Conservation (phyloP, 495 filamentous ascomycete species). For the Neurospora sp. region DNA sequence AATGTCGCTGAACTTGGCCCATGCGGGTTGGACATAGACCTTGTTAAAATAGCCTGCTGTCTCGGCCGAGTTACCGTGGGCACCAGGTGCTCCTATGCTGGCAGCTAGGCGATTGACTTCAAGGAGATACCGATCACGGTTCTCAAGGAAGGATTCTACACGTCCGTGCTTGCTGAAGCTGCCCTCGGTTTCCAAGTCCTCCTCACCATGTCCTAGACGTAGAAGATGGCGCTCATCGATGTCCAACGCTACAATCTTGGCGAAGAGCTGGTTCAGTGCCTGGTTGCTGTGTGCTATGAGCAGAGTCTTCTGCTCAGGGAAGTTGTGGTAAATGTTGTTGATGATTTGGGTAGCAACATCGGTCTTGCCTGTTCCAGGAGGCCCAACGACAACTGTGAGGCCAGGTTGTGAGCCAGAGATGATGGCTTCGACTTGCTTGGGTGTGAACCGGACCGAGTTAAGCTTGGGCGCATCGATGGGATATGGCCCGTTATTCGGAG, state of each 20-base stretch:
- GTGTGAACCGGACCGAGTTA: conserved; percentile 81
- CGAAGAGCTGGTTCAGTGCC: conserved; percentile 96
- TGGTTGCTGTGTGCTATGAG: conserved; percentile 97
- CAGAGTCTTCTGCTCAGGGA: conserved; percentile 81
- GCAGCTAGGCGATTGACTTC: conserved; percentile 83
- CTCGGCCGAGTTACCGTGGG: conserved; percentile 90
- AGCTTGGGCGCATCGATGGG: conserved; percentile 75
- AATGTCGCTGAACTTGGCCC: conserved; percentile 71
- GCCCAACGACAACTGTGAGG: conserved; percentile 87
- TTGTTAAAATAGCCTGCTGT: conserved; percentile 93
- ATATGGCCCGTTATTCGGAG: conserved; percentile 85
- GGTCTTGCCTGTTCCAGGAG: conserved; percentile 95
- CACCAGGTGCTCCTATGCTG: conserved; percentile 75
- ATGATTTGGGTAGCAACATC: conserved; percentile 98
- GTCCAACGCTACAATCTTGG: conserved; percentile 88
- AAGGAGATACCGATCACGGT: conserved; percentile 62
- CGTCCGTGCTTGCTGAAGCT: conserved; percentile 92
- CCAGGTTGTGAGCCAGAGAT: conserved; percentile 90
- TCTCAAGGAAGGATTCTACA: conserved; percentile 92
- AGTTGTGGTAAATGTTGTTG: conserved; percentile 98
- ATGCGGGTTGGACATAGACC: conserved; percentile 81
- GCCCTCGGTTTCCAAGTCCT: conserved; percentile 76
- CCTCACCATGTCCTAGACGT: conserved; percentile 87
- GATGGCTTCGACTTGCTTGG: conserved; percentile 86
- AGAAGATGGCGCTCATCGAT: conserved; percentile 94